A percentile compares a stretch with the other conserved stretches of the same genome.
Evolutionary conservation across 2,329 filamentous ascomycete genomes (phyloP).

Genomic region (Celoporthe dispersa): DNA sequence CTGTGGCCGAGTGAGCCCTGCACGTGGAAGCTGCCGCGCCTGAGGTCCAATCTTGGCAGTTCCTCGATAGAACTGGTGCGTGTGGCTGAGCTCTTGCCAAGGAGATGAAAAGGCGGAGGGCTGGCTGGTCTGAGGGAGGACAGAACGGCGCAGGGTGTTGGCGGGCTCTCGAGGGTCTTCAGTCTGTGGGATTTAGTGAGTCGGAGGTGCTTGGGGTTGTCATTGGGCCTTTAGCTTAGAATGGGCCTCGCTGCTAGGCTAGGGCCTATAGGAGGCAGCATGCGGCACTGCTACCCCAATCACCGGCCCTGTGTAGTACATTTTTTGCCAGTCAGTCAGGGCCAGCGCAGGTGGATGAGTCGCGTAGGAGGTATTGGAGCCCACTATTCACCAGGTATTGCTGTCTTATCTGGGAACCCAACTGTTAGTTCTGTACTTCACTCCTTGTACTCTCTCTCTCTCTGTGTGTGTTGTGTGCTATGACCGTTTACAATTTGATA

Average conservation of each 20-base stretch:
- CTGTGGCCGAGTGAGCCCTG: background rate
- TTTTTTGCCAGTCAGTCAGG: no score
- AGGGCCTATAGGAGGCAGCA: background rate
- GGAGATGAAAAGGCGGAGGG: background rate
- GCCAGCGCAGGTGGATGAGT: no score
- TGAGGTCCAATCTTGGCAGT: background rate
- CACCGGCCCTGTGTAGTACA: no score
- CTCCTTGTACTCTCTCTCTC: no score
- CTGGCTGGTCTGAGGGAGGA: background rate
- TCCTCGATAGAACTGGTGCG: background rate
- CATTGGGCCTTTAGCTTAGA: background rate
- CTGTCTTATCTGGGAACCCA: no score
- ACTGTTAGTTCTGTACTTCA: no score
- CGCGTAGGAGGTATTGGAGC: no score
- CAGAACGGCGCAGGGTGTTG: background rate
- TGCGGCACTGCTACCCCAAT: background rate
- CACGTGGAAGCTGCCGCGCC: background rate
- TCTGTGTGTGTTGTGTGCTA: no score
- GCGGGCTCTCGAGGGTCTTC: background rate
- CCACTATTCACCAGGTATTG: no score
- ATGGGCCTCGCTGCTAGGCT: background rate
- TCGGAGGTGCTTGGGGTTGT: background rate
- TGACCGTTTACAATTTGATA: no score
- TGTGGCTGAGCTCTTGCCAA: background rate
- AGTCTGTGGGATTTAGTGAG: background rate